Evolutionary conservation across 495 filamentous ascomycete species (phyloP), one percentile per base, ranked within the genome.

Genomic region (Lepraria neglecta): DNA sequence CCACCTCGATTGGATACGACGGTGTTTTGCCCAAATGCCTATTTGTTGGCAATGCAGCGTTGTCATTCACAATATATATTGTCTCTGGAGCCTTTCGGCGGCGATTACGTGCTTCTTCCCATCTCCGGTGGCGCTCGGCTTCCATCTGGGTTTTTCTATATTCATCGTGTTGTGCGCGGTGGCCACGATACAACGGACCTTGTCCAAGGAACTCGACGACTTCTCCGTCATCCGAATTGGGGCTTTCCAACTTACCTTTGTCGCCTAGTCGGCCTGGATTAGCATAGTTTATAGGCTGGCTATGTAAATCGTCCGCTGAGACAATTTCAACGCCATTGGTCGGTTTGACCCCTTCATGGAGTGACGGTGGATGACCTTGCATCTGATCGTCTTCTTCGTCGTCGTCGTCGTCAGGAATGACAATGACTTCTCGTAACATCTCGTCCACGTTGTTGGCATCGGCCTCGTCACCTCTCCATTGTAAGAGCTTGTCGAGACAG

Each of bases 381-480:
- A 45, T 56, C 30, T 46, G 6, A 24, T 56, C 40, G 33, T 72
- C 68, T 35, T 70, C 71, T 31, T 74, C 75, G 12, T 65, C 69
- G 53, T 80, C 78, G 56, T 80, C 77, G 31, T 69, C 67, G 44
- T 76, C 77, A 40, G 79, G 75, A 42, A 80, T 65, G 11, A 78
- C 72, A 31, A 77, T 75, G 61, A 81, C 74, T 57, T 80, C 77
- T 38, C 78, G 70, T 53, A 81, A 58, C 3, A 77, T 73, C 17
- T 79, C 77, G 57, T 78, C 78, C 45, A 81, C 67, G 5, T 65
- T 51, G 14, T 59, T 40, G 51, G 64, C 60, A 57, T 67, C 67
- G 42, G 67, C 63, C 19, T 91, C 87, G 69, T 90, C 88, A 52
- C 89, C 90, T 69, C 90, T 85, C 92, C 92, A 96, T 77, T 89